Evolutionary conservation across 192 early-diverging fungal species (phyloP), one percentile per base, ranked within the genome.

Genomic region (Diversispora eburnea): DNA sequence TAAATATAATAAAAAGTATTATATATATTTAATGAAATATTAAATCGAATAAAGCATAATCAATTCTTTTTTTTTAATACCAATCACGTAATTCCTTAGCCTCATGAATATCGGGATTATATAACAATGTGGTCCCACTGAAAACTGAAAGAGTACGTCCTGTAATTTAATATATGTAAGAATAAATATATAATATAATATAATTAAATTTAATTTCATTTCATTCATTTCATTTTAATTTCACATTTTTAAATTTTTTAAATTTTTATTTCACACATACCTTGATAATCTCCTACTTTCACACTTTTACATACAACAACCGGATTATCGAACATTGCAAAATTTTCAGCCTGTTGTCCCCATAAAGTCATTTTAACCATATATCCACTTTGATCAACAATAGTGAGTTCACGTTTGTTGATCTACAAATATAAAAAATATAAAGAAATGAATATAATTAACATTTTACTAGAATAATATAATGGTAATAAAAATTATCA

Each of bases 201-300:
- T 33, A 77, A 45, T 19, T 20, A 10, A 49, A 33, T 77, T 52
- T 45, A 66, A 66, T 25, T 12, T 20, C 15, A 77, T 42, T 33
- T 33, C 25, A 33, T 33, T 33, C 2, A 33, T 33, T 33, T 2
- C 7, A n/a, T 52, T 25, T 25, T 39, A 75, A 19, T 69, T 75
- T 61, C 3, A 54, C 51, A 56, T 5, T 19, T 56, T 22, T 9
- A 59, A 22, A 5, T 20, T 20, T n/a, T 74, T 60, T 6, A 3
- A 45, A n/a, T n/a, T 69, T 10, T 47, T 13, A 6, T 43, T 41
- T 46, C 3, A 15, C 5, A 22, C 45, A n/a, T 61, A 57, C 94
- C 94, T 48, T 89, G 88, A 85, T 89, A 99, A 69, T 99, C 96
- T 67, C 86, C 84, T 70, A 99, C 89, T 57, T 89, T 87, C n/a